phyloP scores from a whole-genome alignment of 31 red algal genomes.

The Asparagopsis taxiformis region DNA sequence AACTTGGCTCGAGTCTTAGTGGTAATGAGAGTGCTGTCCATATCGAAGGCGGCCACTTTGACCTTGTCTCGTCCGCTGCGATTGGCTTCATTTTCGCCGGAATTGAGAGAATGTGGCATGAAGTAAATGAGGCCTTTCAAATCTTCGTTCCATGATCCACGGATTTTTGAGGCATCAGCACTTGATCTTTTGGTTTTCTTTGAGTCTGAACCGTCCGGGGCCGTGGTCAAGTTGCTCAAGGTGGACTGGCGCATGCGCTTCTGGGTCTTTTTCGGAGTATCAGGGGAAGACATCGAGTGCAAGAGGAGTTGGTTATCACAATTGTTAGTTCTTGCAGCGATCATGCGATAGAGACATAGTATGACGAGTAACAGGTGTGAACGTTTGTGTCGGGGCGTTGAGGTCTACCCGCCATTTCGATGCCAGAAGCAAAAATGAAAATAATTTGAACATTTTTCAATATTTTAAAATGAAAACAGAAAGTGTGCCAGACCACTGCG shows the following conservation, averaged over 20 bases:
- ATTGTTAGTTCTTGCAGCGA: too few species aligned
- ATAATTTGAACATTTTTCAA: too few species aligned
- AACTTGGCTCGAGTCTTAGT: conserved; percentile 71
- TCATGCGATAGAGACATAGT: too few species aligned
- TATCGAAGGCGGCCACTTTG: conserved; percentile 67
- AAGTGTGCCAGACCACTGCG: too few species aligned
- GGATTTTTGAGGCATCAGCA: background rate
- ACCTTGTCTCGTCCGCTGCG: background rate
- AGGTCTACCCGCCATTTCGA: too few species aligned
- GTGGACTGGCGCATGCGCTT: conserved; percentile 59
- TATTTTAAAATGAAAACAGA: too few species aligned
- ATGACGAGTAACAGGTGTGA: too few species aligned
- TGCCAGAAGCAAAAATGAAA: too few species aligned
- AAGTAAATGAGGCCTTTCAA: conserved; percentile 39
- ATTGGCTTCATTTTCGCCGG: conserved; percentile 13
- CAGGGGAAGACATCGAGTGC: background rate
- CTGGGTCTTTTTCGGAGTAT: conserved; percentile 7
- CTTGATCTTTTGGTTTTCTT: conserved; percentile 13
- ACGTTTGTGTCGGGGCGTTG: too few species aligned
- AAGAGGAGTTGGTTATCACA: too few species aligned
- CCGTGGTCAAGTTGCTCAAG: background rate
- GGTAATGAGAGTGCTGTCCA: conserved; percentile 74
- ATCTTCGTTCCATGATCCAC: conserved; percentile 12
- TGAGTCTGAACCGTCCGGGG: background rate
- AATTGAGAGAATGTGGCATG: conserved; percentile 22